Base-by-base conservation (phyloP, 345 rosid genomes). In the Rhodamnia rubescens region DNA sequence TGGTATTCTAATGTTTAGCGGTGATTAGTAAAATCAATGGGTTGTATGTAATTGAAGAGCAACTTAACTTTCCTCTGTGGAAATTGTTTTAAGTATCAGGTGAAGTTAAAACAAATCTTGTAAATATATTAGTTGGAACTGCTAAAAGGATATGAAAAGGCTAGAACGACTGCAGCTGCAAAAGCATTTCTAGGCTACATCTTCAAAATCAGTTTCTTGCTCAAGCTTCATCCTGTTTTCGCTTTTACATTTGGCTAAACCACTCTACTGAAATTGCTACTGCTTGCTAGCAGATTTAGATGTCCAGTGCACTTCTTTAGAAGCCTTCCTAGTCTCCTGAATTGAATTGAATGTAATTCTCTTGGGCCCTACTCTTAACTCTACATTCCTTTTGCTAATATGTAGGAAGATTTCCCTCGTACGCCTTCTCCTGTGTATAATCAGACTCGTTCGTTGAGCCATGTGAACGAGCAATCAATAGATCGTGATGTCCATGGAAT, bases 381-480 rank as follows among this genome's bases (percentile, higher is more conserved):
- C 64, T 81, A 10, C 10, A 59, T 56, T 83, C 55, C 56, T 85
- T 85, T 90, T 87, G 74, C 84, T 86, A 84, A 88, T 89, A 56
- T 92, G 89, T 84, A 95, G 95, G 92, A 90, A 88, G 92, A 93
- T 84, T 92, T 93, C 82, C 94, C 93, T 83, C 96, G 94, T 83
- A 93, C 95, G 69, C 98, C 93, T 82, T 92, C 94, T 87, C 96
- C 92, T 89, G 93, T 95, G 36, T 96, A 92, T 92, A 94, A 86
- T 90, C 96, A 90, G 90, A 91, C 95, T 90, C 98, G 92, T 84
- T 86, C 96, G 54, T 93, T 94, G 82, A 92, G 93, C 87, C 93
- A 84, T 90, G 92, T 87, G 87, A 84, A 91, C 81, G 94, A 94
- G 84, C 98, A 92, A 87, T 78, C 87, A 51, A 47, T 82, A 74